Base-by-base conservation (phyloP, 2,329 filamentous ascomycete species). In the Emydomyces testavorans region DNA sequence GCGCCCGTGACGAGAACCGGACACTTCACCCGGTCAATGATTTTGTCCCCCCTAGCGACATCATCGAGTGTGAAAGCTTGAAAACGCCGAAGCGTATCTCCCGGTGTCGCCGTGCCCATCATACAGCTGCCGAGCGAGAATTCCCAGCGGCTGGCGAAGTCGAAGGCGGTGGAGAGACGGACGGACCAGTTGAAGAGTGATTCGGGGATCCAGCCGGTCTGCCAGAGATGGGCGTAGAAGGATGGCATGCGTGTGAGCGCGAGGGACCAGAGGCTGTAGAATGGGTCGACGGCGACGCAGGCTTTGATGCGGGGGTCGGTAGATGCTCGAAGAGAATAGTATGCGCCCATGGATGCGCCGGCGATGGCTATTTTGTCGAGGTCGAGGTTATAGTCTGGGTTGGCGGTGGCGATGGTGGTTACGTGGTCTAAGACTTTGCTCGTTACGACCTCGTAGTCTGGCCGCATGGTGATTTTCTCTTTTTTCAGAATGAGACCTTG, bases 341-440 rank as follows among this genome's bases (percentile, higher is more conserved):
- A 74, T 0, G 65, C 73, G 2, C 72, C 71, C 52, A 72, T 58
- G 1, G 65, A 65, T 0, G 63, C 60, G 0, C 71, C 70, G 1
- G 55, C 46, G 15, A 71, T 47, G 0, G 65, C 65, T 13, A 74
- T 57, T 6, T 57, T 54, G 1, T 58, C 53, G 0, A 65, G 34
- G 44, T 74, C 70, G 0, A 73, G 58, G 0, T 63, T 50, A 0
- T 56, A 29, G 11, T 40, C 40, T 5, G 47, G 47, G 28, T 45
- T 38, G 7, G 11, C 31, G 4, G 4, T 20, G 13, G 56, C 48
- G 2, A 58, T 28, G 6, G 49, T 41, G 6, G 50, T 16, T 24
- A 67, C 54, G 28, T 58, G 54, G 42, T 68, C 59, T 0, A 71
- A 35, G 2, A 70, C 65, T 1, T 45, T 26, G 10, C 46, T 42